Base-by-base conservation (phyloP, 805 yeast genomes). In the Saturnispora sanitii region DNA sequence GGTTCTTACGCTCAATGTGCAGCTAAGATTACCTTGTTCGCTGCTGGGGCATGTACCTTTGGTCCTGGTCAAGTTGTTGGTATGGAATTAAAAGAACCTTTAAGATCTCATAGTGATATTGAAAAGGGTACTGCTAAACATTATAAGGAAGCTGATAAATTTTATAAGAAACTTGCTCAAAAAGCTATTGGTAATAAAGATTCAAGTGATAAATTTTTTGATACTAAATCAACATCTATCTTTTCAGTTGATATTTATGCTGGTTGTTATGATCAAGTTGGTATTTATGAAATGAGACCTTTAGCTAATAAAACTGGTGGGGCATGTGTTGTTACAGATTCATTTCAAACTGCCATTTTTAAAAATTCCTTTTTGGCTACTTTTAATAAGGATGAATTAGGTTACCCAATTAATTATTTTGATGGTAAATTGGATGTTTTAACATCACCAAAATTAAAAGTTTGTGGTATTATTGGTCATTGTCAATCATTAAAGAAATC, bases 261-360 rank as follows among this genome's bases (percentile, higher is more conserved):
- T 23, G 96, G 96, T 47, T 84, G 95, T 66, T 86, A 85, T 60
- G 97, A 88, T 65, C 97, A 88, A 70, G 81, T 87, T 44, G 97
- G 97, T 58, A 75, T 88, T 68, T 79, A 78, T 53, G 97, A 88
- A 66, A 88, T 88, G 96, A 82, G 86, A 64, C 70, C 79, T 44
- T 66, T 90, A 48, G 75, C 94, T 44, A 82, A 83, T 61, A 70
- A 75, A 51, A 87, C 96, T 7, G 96, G 96, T 48, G 97, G 97
- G 64, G 80, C 82, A 18, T 65, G 90, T 45, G 76, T 90, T 32
- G 75, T 88, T 53, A 74, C 94, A 3, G 97, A 88, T 66, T 87
- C 96, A 9, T 90, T 90, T 67, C 86, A 94, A 32, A 88, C 96
- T 12, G 80, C 96, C 7, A 87, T 88, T 51, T 88, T 88, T 71